Evolutionary conservation across 345 rosid species (phyloP).

Genomic region (Viola odorata): DNA sequence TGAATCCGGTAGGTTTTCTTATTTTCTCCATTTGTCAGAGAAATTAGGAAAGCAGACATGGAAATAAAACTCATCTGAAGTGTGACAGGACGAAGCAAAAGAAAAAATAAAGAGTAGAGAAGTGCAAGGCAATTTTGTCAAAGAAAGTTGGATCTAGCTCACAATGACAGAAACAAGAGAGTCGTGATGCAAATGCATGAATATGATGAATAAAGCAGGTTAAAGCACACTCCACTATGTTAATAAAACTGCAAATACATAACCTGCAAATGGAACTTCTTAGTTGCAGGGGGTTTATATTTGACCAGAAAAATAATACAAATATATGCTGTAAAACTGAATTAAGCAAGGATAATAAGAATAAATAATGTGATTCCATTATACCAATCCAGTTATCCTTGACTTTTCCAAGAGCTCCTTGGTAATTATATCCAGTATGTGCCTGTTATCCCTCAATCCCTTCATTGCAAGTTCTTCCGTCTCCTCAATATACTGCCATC

Average conservation of each 20-base stretch:
- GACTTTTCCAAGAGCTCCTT: slow-evolving; percentile 64
- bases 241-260: background rate
- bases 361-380: slow-evolving; percentile 3
- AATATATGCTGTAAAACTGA: background rate
- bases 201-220: no score
- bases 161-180: no score
- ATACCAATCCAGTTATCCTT: slow-evolving; percentile 94
- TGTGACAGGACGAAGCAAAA: no score
- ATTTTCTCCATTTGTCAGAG: no score
- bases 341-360: background rate
- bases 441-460: slow-evolving; percentile 65
- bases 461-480: slow-evolving; percentile 90
- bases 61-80: no score
- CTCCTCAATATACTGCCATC: slow-evolving; percentile 79
- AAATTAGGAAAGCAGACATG: no score
- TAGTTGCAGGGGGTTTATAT: background rate
- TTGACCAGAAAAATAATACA: background rate
- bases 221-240: background rate
- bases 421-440: slow-evolving; percentile 65
- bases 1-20: no score
- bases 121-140: no score
- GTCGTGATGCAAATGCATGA: no score
- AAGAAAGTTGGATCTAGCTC: no score
- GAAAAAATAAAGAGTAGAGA: no score
- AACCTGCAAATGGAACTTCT: no score